phyloP scores from a whole-genome alignment of 2,329 filamentous ascomycete genomes.

The Monilinia aucupariae region DNA sequence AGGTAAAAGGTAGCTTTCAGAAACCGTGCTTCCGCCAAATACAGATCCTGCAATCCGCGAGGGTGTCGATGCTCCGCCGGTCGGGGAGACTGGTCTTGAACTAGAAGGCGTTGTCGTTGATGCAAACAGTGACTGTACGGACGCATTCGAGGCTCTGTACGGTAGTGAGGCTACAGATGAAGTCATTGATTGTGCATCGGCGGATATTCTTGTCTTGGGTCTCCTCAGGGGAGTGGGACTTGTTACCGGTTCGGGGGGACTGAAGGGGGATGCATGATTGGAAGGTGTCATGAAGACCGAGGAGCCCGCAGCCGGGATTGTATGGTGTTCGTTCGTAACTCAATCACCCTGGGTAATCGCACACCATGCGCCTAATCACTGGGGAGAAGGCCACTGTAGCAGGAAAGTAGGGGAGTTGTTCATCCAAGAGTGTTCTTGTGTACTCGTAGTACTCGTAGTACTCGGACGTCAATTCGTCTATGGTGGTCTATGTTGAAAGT shows the following conservation, averaged over 20 bases:
- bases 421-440: slow-evolving; percentile 11
- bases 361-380: slow-evolving; percentile 37
- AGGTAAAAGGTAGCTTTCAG: slow-evolving; percentile 33
- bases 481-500: slow-evolving; percentile 5
- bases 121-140: slow-evolving; percentile 57
- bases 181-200: slow-evolving; percentile 46
- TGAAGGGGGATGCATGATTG: slow-evolving; percentile 61
- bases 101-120: slow-evolving; percentile 62
- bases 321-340: slow-evolving; percentile 25
- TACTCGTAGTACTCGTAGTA: slow-evolving; percentile 9
- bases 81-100: slow-evolving; percentile 63
- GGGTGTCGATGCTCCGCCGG: slow-evolving; percentile 49
- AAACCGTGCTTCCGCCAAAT: slow-evolving; percentile 41
- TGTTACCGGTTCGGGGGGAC: slow-evolving; percentile 41
- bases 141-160: slow-evolving; percentile 50
- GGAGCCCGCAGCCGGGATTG: slow-evolving; percentile 15
- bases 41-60: slow-evolving; percentile 55
- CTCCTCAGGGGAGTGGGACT: slow-evolving; percentile 53
- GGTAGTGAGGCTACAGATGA: slow-evolving; percentile 47
- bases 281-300: slow-evolving; percentile 60
- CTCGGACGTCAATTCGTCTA: slow-evolving; percentile 13
- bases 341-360: slow-evolving; percentile 39
- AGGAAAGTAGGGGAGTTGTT: not conserved
- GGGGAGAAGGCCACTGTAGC: not conserved
- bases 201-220: slow-evolving; percentile 53